Conservation (phyloP, 805 yeast genomes). For the Ogataea methanolica region DNA sequence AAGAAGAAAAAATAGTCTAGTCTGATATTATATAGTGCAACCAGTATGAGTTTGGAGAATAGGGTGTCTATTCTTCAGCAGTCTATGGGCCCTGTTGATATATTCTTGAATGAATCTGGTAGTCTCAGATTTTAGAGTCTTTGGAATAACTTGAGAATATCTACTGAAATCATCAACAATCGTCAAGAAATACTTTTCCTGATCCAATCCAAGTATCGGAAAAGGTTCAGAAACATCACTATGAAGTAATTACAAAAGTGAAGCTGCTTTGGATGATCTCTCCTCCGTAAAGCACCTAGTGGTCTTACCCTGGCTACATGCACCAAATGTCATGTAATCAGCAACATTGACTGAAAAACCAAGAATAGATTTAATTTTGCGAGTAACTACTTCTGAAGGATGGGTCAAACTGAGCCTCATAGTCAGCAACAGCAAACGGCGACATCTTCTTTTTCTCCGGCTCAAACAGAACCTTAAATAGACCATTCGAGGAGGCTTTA, state of each 20-base stretch:
- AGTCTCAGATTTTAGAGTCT: neutral
- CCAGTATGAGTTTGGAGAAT: too few species aligned
- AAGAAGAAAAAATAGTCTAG: too few species aligned
- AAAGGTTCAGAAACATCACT: conserved; percentile 5
- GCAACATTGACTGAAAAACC: too few species aligned
- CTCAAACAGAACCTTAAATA: too few species aligned
- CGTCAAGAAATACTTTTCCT: conserved; percentile 5
- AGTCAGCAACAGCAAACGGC: too few species aligned
- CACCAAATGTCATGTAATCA: neutral
- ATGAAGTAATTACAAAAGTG: conserved; percentile 1
- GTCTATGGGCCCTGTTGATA: neutral
- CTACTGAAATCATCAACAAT: conserved; percentile 7
- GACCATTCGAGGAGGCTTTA: too few species aligned
- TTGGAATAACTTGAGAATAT: neutral
- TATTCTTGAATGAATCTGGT: neutral
- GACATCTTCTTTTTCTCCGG: too few species aligned
- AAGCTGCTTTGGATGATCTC: neutral
- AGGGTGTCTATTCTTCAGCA: too few species aligned
- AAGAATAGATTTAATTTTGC: too few species aligned
- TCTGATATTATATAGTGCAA: too few species aligned
- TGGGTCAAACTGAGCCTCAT: too few species aligned
- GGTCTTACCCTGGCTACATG: neutral
- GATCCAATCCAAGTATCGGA: conserved; percentile 4
- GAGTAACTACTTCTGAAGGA: too few species aligned
- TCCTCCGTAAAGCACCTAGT: neutral